Conservation (phyloP, 1,284 basidiomycete species). For the Lentinula novae-zelandiae region DNA sequence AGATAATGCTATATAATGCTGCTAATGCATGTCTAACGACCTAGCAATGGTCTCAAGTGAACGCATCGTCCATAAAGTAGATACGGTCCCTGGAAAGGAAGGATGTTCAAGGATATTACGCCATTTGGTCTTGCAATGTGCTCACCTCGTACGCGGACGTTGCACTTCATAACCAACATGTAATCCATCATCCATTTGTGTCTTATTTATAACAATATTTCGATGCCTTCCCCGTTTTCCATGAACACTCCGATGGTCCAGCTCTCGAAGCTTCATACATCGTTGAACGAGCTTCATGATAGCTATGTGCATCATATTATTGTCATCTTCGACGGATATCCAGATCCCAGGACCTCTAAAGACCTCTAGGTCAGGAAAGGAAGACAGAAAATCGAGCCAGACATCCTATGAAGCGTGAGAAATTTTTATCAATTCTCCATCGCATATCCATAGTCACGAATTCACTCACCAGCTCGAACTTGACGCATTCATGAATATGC, state of each 20-base stretch:
- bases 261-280: slow-evolving; percentile 36
- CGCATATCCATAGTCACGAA: not conserved
- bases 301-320: slow-evolving; percentile 33
- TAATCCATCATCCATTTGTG: slow-evolving; percentile 22
- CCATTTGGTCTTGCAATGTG: not conserved
- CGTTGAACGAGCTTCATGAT: slow-evolving; percentile 33
- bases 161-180: slow-evolving; percentile 30
- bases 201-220: slow-evolving; percentile 34
- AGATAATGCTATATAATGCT: too few relatives aligned
- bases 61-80: slow-evolving; percentile 30
- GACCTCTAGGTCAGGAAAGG: slow-evolving; percentile 35
- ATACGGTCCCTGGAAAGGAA: slow-evolving; percentile 22
- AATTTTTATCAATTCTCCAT: not conserved
- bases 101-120: not conserved
- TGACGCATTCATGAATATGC: not conserved
- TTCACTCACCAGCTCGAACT: slow-evolving; percentile 6
- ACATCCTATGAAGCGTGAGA: slow-evolving; percentile 23
- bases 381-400: slow-evolving; percentile 34
- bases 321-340: slow-evolving; percentile 29
- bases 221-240: slow-evolving; percentile 28
- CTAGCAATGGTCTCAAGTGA: slow-evolving; percentile 22
- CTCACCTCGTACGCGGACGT: slow-evolving; percentile 30
- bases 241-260: slow-evolving; percentile 36
- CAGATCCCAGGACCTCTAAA: slow-evolving; percentile 39
- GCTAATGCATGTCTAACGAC: too few relatives aligned